Base-by-base conservation (phyloP, 1,284 basidiomycete genomes). In the Inonotus hispidus region DNA sequence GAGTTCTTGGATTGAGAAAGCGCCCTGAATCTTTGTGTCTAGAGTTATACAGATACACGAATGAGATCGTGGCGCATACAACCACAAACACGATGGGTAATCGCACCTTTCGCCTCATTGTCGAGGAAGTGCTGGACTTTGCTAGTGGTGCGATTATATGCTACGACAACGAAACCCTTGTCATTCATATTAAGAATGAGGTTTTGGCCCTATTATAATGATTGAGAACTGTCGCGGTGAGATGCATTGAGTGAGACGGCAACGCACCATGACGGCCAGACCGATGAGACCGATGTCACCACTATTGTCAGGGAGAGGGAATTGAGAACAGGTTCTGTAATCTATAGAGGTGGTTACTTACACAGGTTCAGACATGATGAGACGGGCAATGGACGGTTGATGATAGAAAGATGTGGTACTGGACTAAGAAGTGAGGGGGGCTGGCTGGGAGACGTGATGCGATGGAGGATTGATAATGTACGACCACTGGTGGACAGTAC, bases 121-220 rank as follows among this genome's bases (percentile, higher is more conserved):
- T 82, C 86, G 65, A 99, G 85, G 85, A 99, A 99, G 74, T 84
- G 74, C 75, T 98, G 95, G 68, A 99, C 95, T 79, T 99, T 99
- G 79, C 86, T 89, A 69, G 88, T 91, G 53, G 96, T 99, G 70
- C 96, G 92, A 83, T 99, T 99, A 82, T 91, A 99, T 25, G 93
- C 95, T 68, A 93, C 89, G 70, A 99, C 97, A 67, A 79, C 95
- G 82, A 95, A 99, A 58, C 97, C 97, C 81, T 99, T 98, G 84
- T 98, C 96, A 75, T 95, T 95, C 92, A 97, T 97, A 82, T 97
- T 97, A 68, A 97, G 81, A 74, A 97, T 95, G 71, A 96, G 76
- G 78, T 97, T 97, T 86, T 96, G 93, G 71, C 93, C 93, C 92
- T 95, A 69, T 21, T 46, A 53, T 61, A 54, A 56, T 23, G 50